Percentiles rank a stretch among this genome's conserved stretches.
Conservation (phyloP, 2,329 filamentous ascomycete genomes). For the Penicillium rolfsii region DNA sequence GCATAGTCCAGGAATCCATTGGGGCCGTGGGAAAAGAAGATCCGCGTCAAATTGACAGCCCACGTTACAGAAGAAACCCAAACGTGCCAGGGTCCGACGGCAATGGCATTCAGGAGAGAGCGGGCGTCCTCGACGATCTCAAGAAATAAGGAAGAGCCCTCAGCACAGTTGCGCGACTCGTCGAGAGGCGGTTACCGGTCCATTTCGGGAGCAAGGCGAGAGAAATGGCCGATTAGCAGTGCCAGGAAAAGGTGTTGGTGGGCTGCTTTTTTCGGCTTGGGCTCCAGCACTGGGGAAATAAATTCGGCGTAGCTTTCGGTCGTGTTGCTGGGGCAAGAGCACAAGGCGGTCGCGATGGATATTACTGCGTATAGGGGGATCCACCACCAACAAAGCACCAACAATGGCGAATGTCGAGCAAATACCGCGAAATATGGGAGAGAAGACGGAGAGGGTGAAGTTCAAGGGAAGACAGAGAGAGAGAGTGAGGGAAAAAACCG, state of each 20-base stretch:
- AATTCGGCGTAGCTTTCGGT: slow-evolving; percentile 27
- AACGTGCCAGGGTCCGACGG: slow-evolving; percentile 24
- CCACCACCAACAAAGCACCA: slow-evolving; percentile 22
- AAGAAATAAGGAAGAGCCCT: slow-evolving; percentile 35
- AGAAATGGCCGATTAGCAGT: slow-evolving; percentile 18
- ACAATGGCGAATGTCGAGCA: slow-evolving; percentile 4
- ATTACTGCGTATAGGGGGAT: slow-evolving; percentile 17
- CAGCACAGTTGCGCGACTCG: slow-evolving; percentile 45
- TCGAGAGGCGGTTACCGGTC: slow-evolving; percentile 40
- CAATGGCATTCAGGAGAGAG: slow-evolving; percentile 37
- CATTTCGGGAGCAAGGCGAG: slow-evolving; percentile 39
- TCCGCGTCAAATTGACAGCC: slow-evolving; percentile 26
- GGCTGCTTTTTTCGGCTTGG: slow-evolving; percentile 14
- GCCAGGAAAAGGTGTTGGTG: slow-evolving; percentile 14
- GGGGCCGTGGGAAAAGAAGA: slow-evolving; percentile 20
- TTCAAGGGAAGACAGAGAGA: not conserved
- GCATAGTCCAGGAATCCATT: slow-evolving; percentile 37
- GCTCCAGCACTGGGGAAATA: slow-evolving; percentile 21
- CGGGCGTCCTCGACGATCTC: slow-evolving; percentile 27
- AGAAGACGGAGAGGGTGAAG: too few species aligned
- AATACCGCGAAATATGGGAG: not conserved
- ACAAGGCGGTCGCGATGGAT: slow-evolving; percentile 30
- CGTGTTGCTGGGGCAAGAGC: slow-evolving; percentile 33
- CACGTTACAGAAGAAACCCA: slow-evolving; percentile 24
- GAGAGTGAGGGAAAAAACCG: slow-evolving; percentile 5